A percentile compares a stretch with the other conserved stretches of the same genome.
Evolutionary conservation across 345 rosid genomes (phyloP).

Genomic region (Populus deltoides): DNA sequence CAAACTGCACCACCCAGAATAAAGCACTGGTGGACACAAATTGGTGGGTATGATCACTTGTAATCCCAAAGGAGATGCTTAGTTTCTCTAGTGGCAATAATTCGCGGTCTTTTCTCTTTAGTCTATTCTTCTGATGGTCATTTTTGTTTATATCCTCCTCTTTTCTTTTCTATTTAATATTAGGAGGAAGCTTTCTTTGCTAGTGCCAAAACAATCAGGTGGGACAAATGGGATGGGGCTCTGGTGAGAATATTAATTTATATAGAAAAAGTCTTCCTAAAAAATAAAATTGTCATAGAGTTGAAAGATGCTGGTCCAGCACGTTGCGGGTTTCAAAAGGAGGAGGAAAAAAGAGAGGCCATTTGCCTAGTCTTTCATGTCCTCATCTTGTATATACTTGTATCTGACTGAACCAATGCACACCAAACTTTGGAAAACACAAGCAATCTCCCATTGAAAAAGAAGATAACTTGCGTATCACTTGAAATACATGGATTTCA

Average conservation of each 20-base stretch:
- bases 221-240: neutral
- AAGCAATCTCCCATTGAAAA: too few relatives aligned
- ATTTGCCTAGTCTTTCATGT: neutral
- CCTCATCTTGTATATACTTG: neutral
- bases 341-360: neutral
- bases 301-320: neutral
- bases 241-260: neutral
- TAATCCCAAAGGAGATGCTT: constrained; percentile 8
- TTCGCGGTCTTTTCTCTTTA: neutral
- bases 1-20: constrained; percentile 1
- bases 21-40: constrained; percentile 7
- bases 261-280: neutral
- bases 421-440: neutral
- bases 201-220: neutral
- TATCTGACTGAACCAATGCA: neutral
- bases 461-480: too few relatives aligned
- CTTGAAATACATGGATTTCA: too few relatives aligned
- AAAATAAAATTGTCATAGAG: neutral
- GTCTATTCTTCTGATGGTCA: neutral
- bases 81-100: constrained; percentile 27
- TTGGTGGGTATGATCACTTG: constrained; percentile 14
- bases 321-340: neutral
- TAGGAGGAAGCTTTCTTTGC: neutral
- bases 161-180: too few relatives aligned
- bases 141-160: too few relatives aligned